These are phyloP conservation scores for Grigorovia jiainica DNA, from an alignment of 805 yeast species.

Conservation along the genomic window DNA sequence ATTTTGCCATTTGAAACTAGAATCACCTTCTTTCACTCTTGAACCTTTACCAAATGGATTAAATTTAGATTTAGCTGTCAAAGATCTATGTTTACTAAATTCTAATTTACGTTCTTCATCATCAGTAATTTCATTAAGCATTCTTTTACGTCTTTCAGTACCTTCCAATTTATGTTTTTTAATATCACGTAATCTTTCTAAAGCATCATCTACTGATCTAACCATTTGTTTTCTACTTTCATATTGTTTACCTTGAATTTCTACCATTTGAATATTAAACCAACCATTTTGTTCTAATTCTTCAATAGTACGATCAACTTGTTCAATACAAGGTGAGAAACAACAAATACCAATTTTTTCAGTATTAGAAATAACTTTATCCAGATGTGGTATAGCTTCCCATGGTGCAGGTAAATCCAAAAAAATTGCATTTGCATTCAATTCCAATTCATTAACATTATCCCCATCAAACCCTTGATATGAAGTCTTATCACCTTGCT, in stretches of 20 bases:
- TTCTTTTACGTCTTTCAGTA: slow-evolving; percentile 41
- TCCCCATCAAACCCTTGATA: slow-evolving; percentile 19
- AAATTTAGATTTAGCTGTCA: slow-evolving; percentile 43
- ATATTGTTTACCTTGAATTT: slow-evolving; percentile 74
- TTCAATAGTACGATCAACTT: slow-evolving; percentile 78
- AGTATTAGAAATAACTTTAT: slow-evolving; percentile 43
- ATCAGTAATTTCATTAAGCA: slow-evolving; percentile 14
- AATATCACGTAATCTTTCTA: slow-evolving; percentile 71
- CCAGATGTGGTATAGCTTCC: slow-evolving; percentile 79
- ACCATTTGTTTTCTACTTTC: slow-evolving; percentile 88
- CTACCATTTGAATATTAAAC: slow-evolving; percentile 85
- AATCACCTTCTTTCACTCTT: slow-evolving; percentile 83
- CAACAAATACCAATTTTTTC: slow-evolving; percentile 72
- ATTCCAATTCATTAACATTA: slow-evolving; percentile 12
- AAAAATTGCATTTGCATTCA: slow-evolving; percentile 70
- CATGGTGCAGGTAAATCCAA: slow-evolving; percentile 95
- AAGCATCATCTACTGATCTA: slow-evolving; percentile 67
- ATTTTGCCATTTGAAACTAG: slow-evolving; percentile 64
- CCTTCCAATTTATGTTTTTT: slow-evolving; percentile 61
- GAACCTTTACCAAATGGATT: slow-evolving; percentile 92
- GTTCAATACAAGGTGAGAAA: slow-evolving; percentile 96
- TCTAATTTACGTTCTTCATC: slow-evolving; percentile 15
- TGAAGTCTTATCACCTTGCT: slow-evolving; percentile 21
- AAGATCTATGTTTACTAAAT: slow-evolving; percentile 14
- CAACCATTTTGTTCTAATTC: slow-evolving; percentile 70